Evolutionary conservation across 441 rosid genomes (phyloP), one percentile per base, ranked within the genome.

Genomic region (Sinapis alba): DNA sequence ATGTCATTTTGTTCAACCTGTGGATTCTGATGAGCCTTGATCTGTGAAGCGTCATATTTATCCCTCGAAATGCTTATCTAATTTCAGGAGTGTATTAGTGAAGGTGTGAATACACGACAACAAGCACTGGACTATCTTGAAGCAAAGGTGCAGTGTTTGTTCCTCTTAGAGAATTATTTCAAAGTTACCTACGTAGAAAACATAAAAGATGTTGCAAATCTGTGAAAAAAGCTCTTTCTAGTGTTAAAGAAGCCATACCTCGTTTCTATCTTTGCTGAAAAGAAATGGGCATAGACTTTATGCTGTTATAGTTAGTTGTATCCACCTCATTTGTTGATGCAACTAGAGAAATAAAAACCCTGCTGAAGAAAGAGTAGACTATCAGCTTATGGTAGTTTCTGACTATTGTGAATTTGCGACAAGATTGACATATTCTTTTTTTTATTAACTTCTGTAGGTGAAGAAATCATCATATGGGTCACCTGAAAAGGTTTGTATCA

Each of bases 121-220:
- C 84, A 90, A 81, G 99, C 99, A 45, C 78, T 93, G 82, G 91
- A 85, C 19, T 87, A 80, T 79, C 98, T 95, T 28, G 97, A 93
- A 76, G 78, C 84, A 66, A 86, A 87, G 96, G 99, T 95, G 61
- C 67, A 54, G 54, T 72, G 10, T 75, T 72, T 34, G 41, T 59
- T 63, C 63, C 34, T 54, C 54, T 27, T 63, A 5, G 4, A 34
- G 36, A 13, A 12, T 70, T 32, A 24, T 24, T 24, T 24, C 27
- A 34, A 2, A 34, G 38, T 34, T 47, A 36, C 62, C 4, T 24
- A 24, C 27, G 4, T 67, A 41, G 23, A 62, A 38, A 56, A 36
- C 32, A 61, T 10, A 75, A 47, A 12, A 50, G n/a, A 50, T 53
- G n/a, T 45, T 16, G 32, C 43, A 32, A 34, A 54, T 27, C 23